Evolutionary conservation across 164 flowering plant genomes (phyloP).

Genomic region (Tetrastigma voinierianum): DNA sequence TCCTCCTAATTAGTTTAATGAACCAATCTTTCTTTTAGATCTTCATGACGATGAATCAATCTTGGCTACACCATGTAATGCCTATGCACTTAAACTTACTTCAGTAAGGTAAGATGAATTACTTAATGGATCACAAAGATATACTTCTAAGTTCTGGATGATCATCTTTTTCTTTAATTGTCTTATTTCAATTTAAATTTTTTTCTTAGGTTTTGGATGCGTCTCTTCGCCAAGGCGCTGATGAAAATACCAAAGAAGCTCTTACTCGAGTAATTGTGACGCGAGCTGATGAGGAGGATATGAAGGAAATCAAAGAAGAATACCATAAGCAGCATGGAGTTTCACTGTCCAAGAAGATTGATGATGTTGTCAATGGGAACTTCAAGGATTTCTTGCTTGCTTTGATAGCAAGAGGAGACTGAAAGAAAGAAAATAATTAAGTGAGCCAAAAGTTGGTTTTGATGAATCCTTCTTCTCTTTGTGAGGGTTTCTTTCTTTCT

Average conservation of each 20-base stretch:
- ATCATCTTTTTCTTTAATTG: neutral
- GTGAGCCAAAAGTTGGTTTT: neutral
- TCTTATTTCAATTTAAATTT: neutral
- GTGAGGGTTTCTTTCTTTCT: too few species aligned
- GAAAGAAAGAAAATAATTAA: neutral
- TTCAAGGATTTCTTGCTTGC: slow-evolving; percentile 71
- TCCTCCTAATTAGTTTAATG: neutral
- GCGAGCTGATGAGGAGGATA: slow-evolving; percentile 61
- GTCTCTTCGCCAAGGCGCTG: slow-evolving; percentile 34
- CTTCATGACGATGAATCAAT: slow-evolving; percentile 31
- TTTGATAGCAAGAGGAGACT: slow-evolving; percentile 45
- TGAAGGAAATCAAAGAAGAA: slow-evolving; percentile 56
- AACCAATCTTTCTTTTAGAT: slow-evolving; percentile 28
- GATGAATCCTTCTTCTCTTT: too few species aligned
- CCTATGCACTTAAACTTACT: slow-evolving; percentile 45
- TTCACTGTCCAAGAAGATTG: slow-evolving; percentile 46
- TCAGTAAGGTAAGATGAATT: slow-evolving; percentile 44
- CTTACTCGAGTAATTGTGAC: slow-evolving; percentile 64
- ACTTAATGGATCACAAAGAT: neutral
- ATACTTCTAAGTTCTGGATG: neutral
- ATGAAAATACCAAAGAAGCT: slow-evolving; percentile 54
- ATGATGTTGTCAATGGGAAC: slow-evolving; percentile 49
- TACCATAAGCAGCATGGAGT: slow-evolving; percentile 40
- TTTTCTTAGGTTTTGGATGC: slow-evolving; percentile 46
- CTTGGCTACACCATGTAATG: slow-evolving; percentile 46